A percentile compares a stretch with the other conserved stretches of the same genome.
Conservation (phyloP, 176 grass and related monocot genomes). For the Tillandsia leiboldiana region DNA sequence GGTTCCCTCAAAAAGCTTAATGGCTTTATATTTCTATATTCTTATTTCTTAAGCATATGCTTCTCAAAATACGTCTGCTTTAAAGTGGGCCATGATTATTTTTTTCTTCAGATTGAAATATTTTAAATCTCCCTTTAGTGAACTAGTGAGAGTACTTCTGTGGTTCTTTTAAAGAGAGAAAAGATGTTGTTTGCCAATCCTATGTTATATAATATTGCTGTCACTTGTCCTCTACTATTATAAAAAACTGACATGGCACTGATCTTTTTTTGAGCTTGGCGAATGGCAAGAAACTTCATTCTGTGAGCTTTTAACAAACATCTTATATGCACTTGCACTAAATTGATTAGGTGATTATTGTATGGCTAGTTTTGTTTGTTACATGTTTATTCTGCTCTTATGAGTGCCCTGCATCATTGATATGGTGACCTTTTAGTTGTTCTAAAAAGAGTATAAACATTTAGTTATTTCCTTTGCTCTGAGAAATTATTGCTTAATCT, state of each 20-base stretch:
- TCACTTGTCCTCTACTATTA: not conserved
- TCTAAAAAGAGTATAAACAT: too few relatives aligned
- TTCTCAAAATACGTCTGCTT: not conserved
- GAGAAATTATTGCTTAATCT: not conserved
- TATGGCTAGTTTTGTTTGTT: too few relatives aligned
- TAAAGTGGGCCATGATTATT: not conserved
- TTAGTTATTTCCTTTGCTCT: not conserved
- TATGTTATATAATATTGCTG: not conserved
- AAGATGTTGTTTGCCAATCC: not conserved
- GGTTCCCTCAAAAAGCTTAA: not conserved
- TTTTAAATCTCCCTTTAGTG: not conserved
- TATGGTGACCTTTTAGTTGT: too few relatives aligned
- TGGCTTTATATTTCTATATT: not conserved
- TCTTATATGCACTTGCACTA: too few relatives aligned
- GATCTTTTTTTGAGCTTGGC: not conserved
- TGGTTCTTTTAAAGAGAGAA: not conserved
- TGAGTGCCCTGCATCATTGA: too few relatives aligned
- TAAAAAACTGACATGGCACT: not conserved
- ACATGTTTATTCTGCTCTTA: too few relatives aligned
- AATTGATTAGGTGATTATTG: too few relatives aligned
- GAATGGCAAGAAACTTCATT: not conserved
- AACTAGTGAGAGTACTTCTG: not conserved
- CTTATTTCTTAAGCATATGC: not conserved
- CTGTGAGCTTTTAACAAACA: too few relatives aligned
- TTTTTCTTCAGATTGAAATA: not conserved